Conservation (phyloP, 2,329 filamentous ascomycete genomes). For the Akanthomyces dipterigenus region DNA sequence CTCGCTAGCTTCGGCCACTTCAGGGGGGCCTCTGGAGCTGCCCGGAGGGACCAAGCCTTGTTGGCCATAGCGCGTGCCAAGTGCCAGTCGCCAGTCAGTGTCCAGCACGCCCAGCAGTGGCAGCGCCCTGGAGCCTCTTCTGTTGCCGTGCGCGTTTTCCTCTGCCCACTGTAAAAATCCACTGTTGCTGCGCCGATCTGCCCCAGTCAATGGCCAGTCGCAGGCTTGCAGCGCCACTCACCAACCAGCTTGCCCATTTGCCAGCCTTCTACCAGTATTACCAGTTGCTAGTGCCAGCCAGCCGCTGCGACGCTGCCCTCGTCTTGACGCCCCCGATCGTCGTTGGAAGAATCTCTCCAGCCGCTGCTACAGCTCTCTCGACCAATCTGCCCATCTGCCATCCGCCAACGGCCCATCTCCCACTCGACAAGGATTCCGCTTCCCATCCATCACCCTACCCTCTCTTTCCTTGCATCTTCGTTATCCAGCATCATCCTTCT, state of each 20-base stretch:
- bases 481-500: constrained; percentile 10
- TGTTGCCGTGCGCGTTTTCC: background rate
- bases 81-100: too few relatives aligned
- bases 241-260: background rate
- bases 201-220: background rate
- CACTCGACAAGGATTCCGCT: constrained; percentile 2
- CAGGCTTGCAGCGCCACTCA: background rate
- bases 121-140: background rate
- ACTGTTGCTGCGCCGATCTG: background rate
- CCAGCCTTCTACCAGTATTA: too few relatives aligned
- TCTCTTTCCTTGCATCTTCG: constrained; percentile 8
- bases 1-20: background rate
- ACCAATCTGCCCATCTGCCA: too few relatives aligned
- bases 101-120: background rate
- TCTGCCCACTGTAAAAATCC: background rate
- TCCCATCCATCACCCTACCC: background rate
- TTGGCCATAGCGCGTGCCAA: background rate
- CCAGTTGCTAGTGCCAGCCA: too few relatives aligned
- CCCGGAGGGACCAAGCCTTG: background rate
- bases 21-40: background rate
- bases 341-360: background rate
- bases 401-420: background rate
- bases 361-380: background rate
- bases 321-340: background rate
- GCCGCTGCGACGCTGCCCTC: background rate